These are phyloP conservation scores for Paramecium tetraurelia DNA, from an alignment of 73 alveolate genomes.

Conservation along the genomic window DNA sequence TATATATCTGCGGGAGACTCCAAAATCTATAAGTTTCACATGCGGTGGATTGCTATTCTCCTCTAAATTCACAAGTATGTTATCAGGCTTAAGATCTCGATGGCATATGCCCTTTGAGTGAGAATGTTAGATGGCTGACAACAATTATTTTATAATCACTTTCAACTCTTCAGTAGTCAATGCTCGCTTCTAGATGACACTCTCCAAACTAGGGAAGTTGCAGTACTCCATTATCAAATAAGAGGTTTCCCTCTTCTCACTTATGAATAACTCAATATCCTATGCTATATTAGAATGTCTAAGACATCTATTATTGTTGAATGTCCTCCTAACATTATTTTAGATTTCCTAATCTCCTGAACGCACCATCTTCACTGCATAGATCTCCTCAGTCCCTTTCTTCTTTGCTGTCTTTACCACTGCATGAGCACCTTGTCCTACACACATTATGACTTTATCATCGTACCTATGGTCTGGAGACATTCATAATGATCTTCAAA, in stretches of 20 bases:
- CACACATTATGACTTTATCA: neutral
- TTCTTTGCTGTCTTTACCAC: slow-evolving; percentile 27
- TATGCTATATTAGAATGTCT: slow-evolving; percentile 29
- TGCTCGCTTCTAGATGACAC: neutral
- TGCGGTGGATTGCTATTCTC: neutral
- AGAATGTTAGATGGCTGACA: slow-evolving; percentile 26
- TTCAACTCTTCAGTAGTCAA: neutral
- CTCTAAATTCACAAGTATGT: neutral
- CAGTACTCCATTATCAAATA: slow-evolving; percentile 60
- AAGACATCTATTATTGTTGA: slow-evolving; percentile 35
- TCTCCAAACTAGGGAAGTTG: slow-evolving; percentile 5
- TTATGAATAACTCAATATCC: slow-evolving; percentile 46
- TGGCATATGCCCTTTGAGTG: slow-evolving; percentile 60
- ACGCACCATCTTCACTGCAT: slow-evolving; percentile 54
- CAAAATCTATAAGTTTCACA: slow-evolving; percentile 29
- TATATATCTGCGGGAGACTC: slow-evolving; percentile 18
- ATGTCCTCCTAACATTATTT: slow-evolving; percentile 47
- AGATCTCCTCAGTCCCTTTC: slow-evolving; percentile 27
- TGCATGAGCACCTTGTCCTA: slow-evolving; percentile 54
- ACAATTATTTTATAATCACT: slow-evolving; percentile 9
- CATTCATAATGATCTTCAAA: neutral
- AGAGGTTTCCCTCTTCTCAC: slow-evolving; percentile 38
- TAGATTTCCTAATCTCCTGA: slow-evolving; percentile 47
- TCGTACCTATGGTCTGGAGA: neutral
- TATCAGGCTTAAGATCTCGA: slow-evolving; percentile 62